Evolutionary conservation across 805 yeast species (phyloP), one percentile per base, ranked within the genome.

Genomic region (Kregervanrija pseudodelftensis): DNA sequence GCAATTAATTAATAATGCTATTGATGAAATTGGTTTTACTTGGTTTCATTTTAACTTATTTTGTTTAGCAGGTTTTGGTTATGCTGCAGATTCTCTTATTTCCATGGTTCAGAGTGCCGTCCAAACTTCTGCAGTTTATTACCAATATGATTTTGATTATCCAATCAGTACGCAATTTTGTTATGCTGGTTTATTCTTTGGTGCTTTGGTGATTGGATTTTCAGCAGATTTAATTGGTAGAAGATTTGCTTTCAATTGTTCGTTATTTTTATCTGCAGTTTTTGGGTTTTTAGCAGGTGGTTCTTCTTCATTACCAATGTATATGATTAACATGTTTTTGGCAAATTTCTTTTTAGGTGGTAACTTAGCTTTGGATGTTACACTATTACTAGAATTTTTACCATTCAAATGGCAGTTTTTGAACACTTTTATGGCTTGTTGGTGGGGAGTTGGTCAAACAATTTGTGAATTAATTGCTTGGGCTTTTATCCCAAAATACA

Each of bases 391-490:
- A 33, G 80, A 77, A 53, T 75, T 70, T 45, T 60, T 77, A 45
- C 82, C 83, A 2, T 61, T 67, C 38, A 69, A 68, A 41, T 61
- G 70, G 51, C 78, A 76, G 50, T 77, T 71, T 69, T 57, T 76
- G 49, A 65, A 73, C 41, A 76, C 82, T 2, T 64, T 73, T 34
- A 68, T 79, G 61, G 77, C 81, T 16, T 63, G 69, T 38, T 79
- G 73, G 76, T 79, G 84, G 85, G 80, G 82, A 37, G 64, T 79
- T 33, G 84, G 83, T 31, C 83, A 79, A 56, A 69, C 79, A 2
- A 63, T 78, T 36, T 71, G 79, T 11, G 66, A 66, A 30, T 59
- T 77, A 14, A 53, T 77, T 36, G 72, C 80, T 4, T 79, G 81
- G 79, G 82, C 77, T 0, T 72, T 74, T 44, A 62, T 79, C 39